A percentile compares a stretch with the other conserved stretches of the same genome.
Conservation (phyloP, 2,329 filamentous ascomycete genomes). For the Fusarium falciforme region DNA sequence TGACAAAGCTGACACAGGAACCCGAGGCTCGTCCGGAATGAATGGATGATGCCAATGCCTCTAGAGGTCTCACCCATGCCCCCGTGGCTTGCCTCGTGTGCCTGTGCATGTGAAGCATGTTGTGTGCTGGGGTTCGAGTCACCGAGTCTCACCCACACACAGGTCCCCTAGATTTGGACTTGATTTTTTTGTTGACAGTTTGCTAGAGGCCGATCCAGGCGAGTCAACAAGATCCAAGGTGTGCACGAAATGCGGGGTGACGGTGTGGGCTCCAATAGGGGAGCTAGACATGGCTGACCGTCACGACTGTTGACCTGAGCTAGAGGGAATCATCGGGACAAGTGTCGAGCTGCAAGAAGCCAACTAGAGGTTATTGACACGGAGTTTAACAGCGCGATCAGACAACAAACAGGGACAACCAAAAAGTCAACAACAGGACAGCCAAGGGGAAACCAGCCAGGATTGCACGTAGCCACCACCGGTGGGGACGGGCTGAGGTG, state of each 20-base stretch:
- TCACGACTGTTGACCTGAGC: neutral
- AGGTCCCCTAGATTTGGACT: slow-evolving; percentile 9
- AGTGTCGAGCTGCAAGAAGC: slow-evolving; percentile 1
- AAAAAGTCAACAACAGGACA: slow-evolving; percentile 17
- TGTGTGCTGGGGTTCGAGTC: slow-evolving; percentile 19
- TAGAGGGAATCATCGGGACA: neutral
- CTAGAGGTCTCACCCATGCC: neutral
- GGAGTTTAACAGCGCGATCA: neutral
- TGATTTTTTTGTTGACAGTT: slow-evolving; percentile 26
- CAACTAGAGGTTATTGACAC: neutral
- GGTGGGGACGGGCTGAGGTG: slow-evolving; percentile 4
- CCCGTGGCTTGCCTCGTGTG: neutral
- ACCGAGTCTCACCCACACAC: slow-evolving; percentile 20
- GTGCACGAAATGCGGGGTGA: slow-evolving; percentile 35
- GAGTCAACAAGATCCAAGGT: slow-evolving; percentile 35
- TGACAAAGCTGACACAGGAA: slow-evolving; percentile 3
- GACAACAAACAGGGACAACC: neutral
- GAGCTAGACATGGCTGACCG: neutral
- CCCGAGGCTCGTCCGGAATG: slow-evolving; percentile 32
- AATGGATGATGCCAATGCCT: neutral
- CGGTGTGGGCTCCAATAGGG: slow-evolving; percentile 32
- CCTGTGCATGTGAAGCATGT: slow-evolving; percentile 11
- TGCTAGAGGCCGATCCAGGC: slow-evolving; percentile 24
- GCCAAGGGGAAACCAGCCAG: slow-evolving; percentile 10
- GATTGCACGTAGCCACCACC: slow-evolving; percentile 5